A percentile compares a stretch with the other conserved stretches of the same genome.
Evolutionary conservation across 352 stramenopile species (phyloP).

Genomic region (Pythium monospermum): DNA sequence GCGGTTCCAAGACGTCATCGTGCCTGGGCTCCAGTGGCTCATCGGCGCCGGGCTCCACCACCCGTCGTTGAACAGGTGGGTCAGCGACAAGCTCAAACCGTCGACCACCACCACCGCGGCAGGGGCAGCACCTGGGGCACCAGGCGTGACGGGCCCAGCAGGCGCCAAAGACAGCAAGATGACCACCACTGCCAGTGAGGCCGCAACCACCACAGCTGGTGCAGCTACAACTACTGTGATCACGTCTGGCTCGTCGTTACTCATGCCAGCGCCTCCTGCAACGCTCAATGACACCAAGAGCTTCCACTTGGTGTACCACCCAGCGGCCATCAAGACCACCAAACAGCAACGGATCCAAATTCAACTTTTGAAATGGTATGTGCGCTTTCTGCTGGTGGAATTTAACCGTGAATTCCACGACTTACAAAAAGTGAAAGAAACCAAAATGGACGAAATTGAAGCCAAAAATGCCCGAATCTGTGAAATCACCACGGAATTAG

Average conservation of each 20-base stretch:
- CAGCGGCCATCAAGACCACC: constrained; percentile 65
- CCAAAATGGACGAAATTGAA: constrained; percentile 84
- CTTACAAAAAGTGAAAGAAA: constrained; percentile 66
- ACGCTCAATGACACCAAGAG: constrained; percentile 37
- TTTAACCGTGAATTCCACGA: constrained; percentile 89
- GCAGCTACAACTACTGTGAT: too few relatives aligned
- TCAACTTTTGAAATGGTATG: constrained; percentile 64
- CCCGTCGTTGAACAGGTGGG: constrained; percentile 31
- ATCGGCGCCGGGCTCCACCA: constrained; percentile 43
- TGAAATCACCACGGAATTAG: constrained; percentile 80
- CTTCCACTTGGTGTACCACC: constrained; percentile 85
- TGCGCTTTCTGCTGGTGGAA: constrained; percentile 51
- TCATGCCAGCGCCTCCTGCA: not conserved
- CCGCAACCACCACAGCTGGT: not conserved
- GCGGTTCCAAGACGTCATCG: constrained; percentile 51
- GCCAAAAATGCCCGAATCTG: constrained; percentile 84
- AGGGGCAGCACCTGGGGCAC: too few relatives aligned
- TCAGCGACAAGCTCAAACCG: constrained; percentile 25
- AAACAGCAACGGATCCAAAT: constrained; percentile 88
- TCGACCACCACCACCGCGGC: not conserved
- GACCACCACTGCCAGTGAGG: not conserved
- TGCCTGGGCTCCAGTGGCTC: constrained; percentile 52
- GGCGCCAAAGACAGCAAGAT: not conserved
- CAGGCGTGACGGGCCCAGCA: too few relatives aligned
- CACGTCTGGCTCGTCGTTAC: not conserved